A percentile compares a stretch with the other conserved stretches of the same genome.
These are phyloP conservation scores for Lactifluus subvellereus DNA, from an alignment of 768 basidiomycete genomes.

Conservation along the genomic window DNA sequence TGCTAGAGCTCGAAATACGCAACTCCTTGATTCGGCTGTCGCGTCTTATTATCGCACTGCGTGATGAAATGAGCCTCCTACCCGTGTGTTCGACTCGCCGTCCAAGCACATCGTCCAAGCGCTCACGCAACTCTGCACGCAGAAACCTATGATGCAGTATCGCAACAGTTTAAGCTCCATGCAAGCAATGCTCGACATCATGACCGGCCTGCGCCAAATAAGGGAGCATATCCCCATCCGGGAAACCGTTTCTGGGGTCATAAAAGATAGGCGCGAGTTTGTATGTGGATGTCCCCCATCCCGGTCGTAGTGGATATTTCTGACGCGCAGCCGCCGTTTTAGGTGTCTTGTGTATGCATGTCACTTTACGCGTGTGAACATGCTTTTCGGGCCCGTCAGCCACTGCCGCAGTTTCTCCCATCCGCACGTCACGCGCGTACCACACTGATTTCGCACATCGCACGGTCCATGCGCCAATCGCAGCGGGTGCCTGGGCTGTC, in stretches of 20 bases:
- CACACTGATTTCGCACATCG: constrained; percentile 33
- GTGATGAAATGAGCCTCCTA: constrained; percentile 43
- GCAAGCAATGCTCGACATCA: constrained; percentile 39
- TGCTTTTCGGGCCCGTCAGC: constrained; percentile 41
- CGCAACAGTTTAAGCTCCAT: constrained; percentile 34
- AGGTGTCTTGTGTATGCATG: constrained; percentile 44
- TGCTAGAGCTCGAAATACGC: constrained; percentile 40
- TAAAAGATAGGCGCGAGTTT: constrained; percentile 40
- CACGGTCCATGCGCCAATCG: constrained; percentile 31
- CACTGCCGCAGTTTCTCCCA: constrained; percentile 47
- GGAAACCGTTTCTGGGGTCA: constrained; percentile 37
- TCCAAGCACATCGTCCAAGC: background rate
- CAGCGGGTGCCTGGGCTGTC: constrained; percentile 34
- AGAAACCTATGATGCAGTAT: constrained; percentile 47
- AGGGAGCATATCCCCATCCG: constrained; percentile 42
- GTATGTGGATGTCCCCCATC: constrained; percentile 25
- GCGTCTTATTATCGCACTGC: constrained; percentile 38
- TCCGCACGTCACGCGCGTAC: constrained; percentile 39
- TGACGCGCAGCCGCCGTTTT: background rate
- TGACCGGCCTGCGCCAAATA: constrained; percentile 44
- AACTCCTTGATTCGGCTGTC: constrained; percentile 37
- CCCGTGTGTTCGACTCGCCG: constrained; percentile 33
- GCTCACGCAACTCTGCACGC: background rate
- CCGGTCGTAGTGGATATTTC: background rate
- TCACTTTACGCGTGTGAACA: constrained; percentile 46